Evolutionary conservation across 139 green algal species (phyloP), one percentile per base, ranked within the genome.

Genomic region (Eudorina sp.): DNA sequence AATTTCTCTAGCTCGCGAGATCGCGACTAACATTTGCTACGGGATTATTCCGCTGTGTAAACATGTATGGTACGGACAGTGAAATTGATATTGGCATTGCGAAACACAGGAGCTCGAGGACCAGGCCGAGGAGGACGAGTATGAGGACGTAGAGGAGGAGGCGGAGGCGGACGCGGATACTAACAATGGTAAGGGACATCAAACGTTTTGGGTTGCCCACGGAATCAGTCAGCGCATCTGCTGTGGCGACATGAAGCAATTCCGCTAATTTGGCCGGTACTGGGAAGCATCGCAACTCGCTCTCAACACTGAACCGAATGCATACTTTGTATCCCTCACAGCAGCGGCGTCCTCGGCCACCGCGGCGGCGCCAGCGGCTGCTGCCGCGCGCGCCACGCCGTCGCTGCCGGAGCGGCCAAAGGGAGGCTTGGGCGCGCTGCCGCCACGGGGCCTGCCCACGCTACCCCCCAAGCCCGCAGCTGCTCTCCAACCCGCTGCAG

Each of bases 381-480:
- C 79, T 85, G 45, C 79, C 4, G 18, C 36, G 34, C 43, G 18
- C 13, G 79, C 79, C 36, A 75, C 76, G 79, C 79, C 79, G 19
- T 76, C 79, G 0, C 79, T 85, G 45, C 80, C 62, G 3, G 48
- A 48, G 48, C 75, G 75, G 13, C 51, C 75, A 14, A 69, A 48
- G 46, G 75, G 75, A 11, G 75, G 75, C 48, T 11, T 83, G 48
- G 27, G 51, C 46, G 29, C 73, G 9, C 73, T 81, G 46, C 73
- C 73, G 45, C 73, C 73, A 45, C 45, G 73, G 13, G 70, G 70
- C 40, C 25, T 79, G 40, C 40, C 41, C 1, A 23, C 41, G 18
- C 41, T 53, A 9, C 70, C 41, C 38, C 27, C 43, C 13, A 62
- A 62, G 46, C 43, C 73, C 29, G 36, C 36, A 51, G 34, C 4